phyloP scores from a whole-genome alignment of 2,329 filamentous ascomycete species.

The Coniochaeta pulveracea region DNA sequence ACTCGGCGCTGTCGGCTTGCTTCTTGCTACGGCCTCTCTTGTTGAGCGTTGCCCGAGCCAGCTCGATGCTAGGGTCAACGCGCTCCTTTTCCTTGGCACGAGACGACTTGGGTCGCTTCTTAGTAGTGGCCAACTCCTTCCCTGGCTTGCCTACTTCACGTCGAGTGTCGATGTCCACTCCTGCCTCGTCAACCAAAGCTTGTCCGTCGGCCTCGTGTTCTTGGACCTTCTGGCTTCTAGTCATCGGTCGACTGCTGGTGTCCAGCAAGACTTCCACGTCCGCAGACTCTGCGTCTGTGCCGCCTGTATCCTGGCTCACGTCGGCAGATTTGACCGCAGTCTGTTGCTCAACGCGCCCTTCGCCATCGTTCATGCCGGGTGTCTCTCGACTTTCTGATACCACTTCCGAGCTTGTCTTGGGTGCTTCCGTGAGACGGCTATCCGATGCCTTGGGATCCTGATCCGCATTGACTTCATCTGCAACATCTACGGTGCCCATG shows the following conservation, averaged over 20 bases:
- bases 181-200: not conserved
- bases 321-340: not conserved
- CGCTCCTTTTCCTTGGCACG: slow-evolving; percentile 2
- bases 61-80: slow-evolving; percentile 15
- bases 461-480: too few relatives aligned
- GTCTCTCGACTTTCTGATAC: not conserved
- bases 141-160: not conserved
- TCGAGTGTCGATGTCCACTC: not conserved
- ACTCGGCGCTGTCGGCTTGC: too few relatives aligned
- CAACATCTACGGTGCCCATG: too few relatives aligned
- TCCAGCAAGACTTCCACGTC: slow-evolving; percentile 2
- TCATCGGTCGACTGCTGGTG: not conserved
- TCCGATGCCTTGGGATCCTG: too few relatives aligned
- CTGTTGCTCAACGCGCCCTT: not conserved
- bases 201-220: not conserved
- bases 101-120: not conserved
- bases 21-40: slow-evolving; percentile 5
- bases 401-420: not conserved
- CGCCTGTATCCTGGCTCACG: not conserved
- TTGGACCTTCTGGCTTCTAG: not conserved
- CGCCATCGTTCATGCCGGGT: not conserved
- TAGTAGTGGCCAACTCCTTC: not conserved
- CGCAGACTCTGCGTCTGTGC: not conserved
- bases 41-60: slow-evolving; percentile 10
- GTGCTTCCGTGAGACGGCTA: too few relatives aligned